A percentile compares a stretch with the other conserved stretches of the same genome.
Conservation (phyloP, 192 early-diverging fungal species). For the Coemansia sp. region DNA sequence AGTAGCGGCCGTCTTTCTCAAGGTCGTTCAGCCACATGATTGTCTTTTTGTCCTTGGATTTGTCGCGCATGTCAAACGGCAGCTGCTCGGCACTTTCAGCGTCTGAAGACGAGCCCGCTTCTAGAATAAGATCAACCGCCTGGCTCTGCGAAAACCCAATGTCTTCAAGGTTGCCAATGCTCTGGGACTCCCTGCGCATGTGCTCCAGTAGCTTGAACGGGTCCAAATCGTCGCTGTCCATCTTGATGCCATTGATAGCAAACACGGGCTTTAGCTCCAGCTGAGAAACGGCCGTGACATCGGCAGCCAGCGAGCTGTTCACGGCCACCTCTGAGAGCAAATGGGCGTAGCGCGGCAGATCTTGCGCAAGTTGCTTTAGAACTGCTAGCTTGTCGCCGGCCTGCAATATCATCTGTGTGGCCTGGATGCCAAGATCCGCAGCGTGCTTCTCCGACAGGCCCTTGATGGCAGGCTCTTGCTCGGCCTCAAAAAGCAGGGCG, state of each 20-base stretch:
- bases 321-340: slow-evolving; percentile 55
- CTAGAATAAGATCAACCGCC: slow-evolving; percentile 22
- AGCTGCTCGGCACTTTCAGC: slow-evolving; percentile 13
- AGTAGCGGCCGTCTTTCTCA: slow-evolving; percentile 76
- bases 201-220: slow-evolving; percentile 63
- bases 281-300: slow-evolving; percentile 32
- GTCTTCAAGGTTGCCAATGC: slow-evolving; percentile 48
- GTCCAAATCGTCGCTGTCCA: slow-evolving; percentile 55
- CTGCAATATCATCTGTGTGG: slow-evolving; percentile 65
- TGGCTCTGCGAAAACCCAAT: slow-evolving; percentile 34
- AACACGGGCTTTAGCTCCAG: slow-evolving; percentile 24
- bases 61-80: slow-evolving; percentile 77
- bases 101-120: neutral
- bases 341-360: slow-evolving; percentile 89
- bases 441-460: slow-evolving; percentile 55
- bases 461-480: slow-evolving; percentile 86
- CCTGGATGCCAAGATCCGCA: slow-evolving; percentile 62
- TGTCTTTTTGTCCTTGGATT: slow-evolving; percentile 39
- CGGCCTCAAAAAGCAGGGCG: slow-evolving; percentile 72
- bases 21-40: slow-evolving; percentile 91
- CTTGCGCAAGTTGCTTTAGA: slow-evolving; percentile 66
- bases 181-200: slow-evolving; percentile 53
- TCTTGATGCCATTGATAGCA: slow-evolving; percentile 63
- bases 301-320: slow-evolving; percentile 43
- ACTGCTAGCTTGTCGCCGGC: slow-evolving; percentile 59